Evolutionary conservation across 2,329 filamentous ascomycete genomes (phyloP).

Genomic region (Cytospora schulzeri): DNA sequence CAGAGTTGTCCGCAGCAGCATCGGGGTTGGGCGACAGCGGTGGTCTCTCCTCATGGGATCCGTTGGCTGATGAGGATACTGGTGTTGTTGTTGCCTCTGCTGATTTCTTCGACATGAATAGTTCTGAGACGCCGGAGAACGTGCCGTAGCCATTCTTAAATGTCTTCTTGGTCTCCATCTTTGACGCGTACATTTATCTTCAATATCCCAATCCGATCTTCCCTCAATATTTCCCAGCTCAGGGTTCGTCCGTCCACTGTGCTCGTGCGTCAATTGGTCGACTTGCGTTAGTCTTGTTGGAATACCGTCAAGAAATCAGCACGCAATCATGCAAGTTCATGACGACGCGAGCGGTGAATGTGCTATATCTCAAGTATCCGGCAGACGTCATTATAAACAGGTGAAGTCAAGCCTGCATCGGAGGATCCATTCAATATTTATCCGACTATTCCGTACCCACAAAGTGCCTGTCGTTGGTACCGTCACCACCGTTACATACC

Average conservation of each 20-base stretch:
- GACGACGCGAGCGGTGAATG: conserved; percentile 8
- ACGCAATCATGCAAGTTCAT: conserved; percentile 26
- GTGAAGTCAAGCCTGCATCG: conserved; percentile 7
- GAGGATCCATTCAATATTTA: background rate
- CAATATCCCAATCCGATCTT: background rate
- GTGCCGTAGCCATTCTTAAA: conserved; percentile 20
- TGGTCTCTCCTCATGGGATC: background rate
- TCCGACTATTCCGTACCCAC: background rate
- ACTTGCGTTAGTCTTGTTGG: background rate
- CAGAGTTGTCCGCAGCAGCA: background rate
- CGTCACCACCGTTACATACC: background rate
- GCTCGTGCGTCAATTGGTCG: background rate
- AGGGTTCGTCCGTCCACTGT: background rate
- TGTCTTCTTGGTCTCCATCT: conserved; percentile 8
- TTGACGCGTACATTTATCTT: background rate
- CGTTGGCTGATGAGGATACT: background rate
- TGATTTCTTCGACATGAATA: conserved; percentile 3
- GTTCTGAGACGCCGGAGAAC: conserved; percentile 1
- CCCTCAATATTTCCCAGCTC: conserved; percentile 13
- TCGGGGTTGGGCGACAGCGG: background rate
- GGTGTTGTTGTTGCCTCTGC: conserved; percentile 4
- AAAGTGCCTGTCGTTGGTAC: background rate
- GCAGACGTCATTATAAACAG: background rate
- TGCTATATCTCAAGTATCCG: background rate
- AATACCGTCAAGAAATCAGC: background rate